Percentiles rank a stretch among this genome's conserved stretches.
These are phyloP conservation scores for Umbelopsis sp. DNA, from an alignment of 371 early-diverging fungal genomes.

Conservation along the genomic window DNA sequence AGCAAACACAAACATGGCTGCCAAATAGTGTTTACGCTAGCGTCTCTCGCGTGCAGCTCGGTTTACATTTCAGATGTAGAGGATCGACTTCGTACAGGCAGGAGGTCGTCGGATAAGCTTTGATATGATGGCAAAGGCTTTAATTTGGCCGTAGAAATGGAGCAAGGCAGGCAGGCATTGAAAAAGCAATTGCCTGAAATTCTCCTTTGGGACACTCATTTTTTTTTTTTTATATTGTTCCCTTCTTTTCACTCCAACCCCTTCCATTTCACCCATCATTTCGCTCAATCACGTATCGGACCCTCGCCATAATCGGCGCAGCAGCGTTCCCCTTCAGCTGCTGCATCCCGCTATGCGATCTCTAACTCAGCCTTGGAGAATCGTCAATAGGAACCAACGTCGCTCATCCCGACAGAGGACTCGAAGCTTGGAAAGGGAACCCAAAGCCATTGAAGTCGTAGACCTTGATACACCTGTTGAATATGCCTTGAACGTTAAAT, in stretches of 20 bases:
- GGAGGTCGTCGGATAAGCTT: too few relatives aligned
- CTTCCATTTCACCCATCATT: not conserved
- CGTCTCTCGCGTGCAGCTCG: too few relatives aligned
- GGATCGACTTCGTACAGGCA: too few relatives aligned
- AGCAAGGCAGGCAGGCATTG: too few relatives aligned
- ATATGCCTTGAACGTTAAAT: not conserved
- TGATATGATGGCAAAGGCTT: too few relatives aligned
- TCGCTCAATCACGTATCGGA: not conserved
- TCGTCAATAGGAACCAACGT: slow-evolving; percentile 1
- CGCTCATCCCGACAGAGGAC: slow-evolving; percentile 6
- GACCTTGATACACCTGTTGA: not conserved
- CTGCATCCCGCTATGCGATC: slow-evolving; percentile 14
- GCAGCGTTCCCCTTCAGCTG: not conserved
- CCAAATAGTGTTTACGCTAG: too few relatives aligned
- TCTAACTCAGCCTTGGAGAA: slow-evolving; percentile 16
- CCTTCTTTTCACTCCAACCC: not conserved
- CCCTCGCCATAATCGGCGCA: not conserved
- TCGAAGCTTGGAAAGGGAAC: not conserved
- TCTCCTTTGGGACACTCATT: not conserved
- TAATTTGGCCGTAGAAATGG: too few relatives aligned
- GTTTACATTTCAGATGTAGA: too few relatives aligned
- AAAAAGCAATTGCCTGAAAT: not conserved
- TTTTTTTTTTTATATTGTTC: not conserved
- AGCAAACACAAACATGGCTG: too few relatives aligned
- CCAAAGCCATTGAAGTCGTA: not conserved